phyloP scores from a whole-genome alignment of 805 yeast species.

The Candida coleopterorum region DNA sequence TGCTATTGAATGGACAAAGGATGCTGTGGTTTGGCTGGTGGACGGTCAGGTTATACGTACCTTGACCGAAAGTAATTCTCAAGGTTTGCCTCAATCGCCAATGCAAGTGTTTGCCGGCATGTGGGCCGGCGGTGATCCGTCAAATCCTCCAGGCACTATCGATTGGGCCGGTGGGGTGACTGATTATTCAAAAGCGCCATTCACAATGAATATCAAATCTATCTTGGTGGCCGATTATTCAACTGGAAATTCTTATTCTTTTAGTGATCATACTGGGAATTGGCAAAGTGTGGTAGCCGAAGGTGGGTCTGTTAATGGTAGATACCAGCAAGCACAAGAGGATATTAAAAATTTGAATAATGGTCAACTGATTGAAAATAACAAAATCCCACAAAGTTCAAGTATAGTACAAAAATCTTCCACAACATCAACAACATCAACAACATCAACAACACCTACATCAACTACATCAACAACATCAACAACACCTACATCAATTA shows the following conservation, averaged over 20 bases:
- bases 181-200: slow-evolving; percentile 63
- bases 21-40: slow-evolving; percentile 60
- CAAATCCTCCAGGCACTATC: slow-evolving; percentile 62
- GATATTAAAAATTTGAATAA: slow-evolving; percentile 28
- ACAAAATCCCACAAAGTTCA: background rate
- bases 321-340: slow-evolving; percentile 39
- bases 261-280: slow-evolving; percentile 50
- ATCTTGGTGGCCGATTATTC: slow-evolving; percentile 67
- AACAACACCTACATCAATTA: slow-evolving; percentile 8
- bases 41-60: slow-evolving; percentile 71
- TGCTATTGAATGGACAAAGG: slow-evolving; percentile 79
- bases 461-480: background rate
- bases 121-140: slow-evolving; percentile 82
- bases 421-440: slow-evolving; percentile 7
- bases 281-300: slow-evolving; percentile 57
- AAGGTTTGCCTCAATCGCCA: slow-evolving; percentile 91
- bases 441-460: background rate
- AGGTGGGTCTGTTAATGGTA: slow-evolving; percentile 60
- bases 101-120: slow-evolving; percentile 66
- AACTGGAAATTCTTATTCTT: slow-evolving; percentile 53
- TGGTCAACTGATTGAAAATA: slow-evolving; percentile 14
- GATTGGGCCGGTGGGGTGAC: slow-evolving; percentile 81
- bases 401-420: slow-evolving; percentile 3
- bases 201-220: slow-evolving; percentile 57
- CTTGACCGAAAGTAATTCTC: slow-evolving; percentile 43